phyloP scores from a whole-genome alignment of 1,284 basidiomycete species.

The Malassezia dermatis region DNA sequence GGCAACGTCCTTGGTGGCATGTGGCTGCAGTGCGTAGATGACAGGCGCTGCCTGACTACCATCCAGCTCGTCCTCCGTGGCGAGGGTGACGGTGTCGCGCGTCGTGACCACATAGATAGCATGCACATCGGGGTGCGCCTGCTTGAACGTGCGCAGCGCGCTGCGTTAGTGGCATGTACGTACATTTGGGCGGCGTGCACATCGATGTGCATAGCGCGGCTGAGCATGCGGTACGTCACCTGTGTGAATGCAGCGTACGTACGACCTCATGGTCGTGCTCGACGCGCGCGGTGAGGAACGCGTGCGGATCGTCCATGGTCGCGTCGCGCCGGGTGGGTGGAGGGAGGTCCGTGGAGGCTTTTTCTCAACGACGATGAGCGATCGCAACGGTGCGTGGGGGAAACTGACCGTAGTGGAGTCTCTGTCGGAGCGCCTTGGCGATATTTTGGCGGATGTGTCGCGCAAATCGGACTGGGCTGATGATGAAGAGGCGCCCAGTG shows the following conservation, averaged over 20 bases:
- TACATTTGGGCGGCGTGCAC: slow-evolving; percentile 26
- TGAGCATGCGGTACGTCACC: slow-evolving; percentile 33
- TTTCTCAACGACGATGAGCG: slow-evolving; percentile 10
- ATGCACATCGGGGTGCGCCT: slow-evolving; percentile 7
- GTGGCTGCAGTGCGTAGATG: slow-evolving; percentile 6
- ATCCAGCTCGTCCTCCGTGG: neutral
- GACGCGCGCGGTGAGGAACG: slow-evolving; percentile 25
- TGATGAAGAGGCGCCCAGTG: slow-evolving; percentile 10
- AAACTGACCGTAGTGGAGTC: slow-evolving; percentile 5
- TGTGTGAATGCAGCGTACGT: slow-evolving; percentile 1
- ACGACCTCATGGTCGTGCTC: slow-evolving; percentile 29
- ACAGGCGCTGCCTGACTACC: neutral
- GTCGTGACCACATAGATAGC: slow-evolving; percentile 11
- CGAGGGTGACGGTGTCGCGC: slow-evolving; percentile 7
- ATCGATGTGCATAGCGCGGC: slow-evolving; percentile 27
- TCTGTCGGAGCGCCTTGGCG: slow-evolving; percentile 15
- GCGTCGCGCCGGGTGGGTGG: neutral
- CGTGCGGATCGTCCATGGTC: slow-evolving; percentile 16
- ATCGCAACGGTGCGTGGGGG: slow-evolving; percentile 2
- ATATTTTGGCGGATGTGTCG: slow-evolving; percentile 11
- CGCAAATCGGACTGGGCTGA: slow-evolving; percentile 2
- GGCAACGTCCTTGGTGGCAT: neutral
- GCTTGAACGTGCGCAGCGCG: slow-evolving; percentile 19
- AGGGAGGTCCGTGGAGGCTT: neutral
- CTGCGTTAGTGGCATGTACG: neutral